Evolutionary conservation across 805 yeast genomes (phyloP), one percentile per base, ranked within the genome.

Genomic region (Teunomyces tritomae): DNA sequence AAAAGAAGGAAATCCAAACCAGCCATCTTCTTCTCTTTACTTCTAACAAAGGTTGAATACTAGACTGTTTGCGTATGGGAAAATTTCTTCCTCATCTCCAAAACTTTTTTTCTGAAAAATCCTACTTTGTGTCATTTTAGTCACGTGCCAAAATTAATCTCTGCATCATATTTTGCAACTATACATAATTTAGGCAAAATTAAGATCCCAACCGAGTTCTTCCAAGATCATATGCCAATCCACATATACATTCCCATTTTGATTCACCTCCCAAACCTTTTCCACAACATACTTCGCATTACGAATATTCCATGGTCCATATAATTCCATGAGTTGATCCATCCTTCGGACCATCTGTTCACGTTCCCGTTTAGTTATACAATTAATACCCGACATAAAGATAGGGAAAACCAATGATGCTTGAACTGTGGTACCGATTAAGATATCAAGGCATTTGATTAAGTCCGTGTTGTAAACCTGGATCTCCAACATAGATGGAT

Each of bases 1-100:
- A 87, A 92, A 63, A 94, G 85, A 68, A 94, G 83, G 75, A 83
- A 94, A 73, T 94, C 96, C 71, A 90, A 67, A 63, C 54, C 54
- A 47, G 50, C 54, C 57, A 53, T 53, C 29, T 39, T 49, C 44
- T 51, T 20, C 28, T 45, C 28, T 27, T 39, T 30, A 39, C 32
- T 39, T 46, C 43, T 34, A 43, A 34, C 24, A 30, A 26, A 37
- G 30, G 26, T 33, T 17, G 17, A 45, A 30, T 32, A 33, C 34
- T 45, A 34, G 39, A 39, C 34, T 30, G 28, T 17, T 37, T 30
- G 39, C 43, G 44, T 35, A 29, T 32, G 49, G 45, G 52, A 49
- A 52, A 52, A 52, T 45, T 49, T 50, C 56, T 52, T 48, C 51
- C 56, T 52, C 56, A 52, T 52, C 56, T 42, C 55, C 43, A 20